These are phyloP conservation scores for Lipomyces chichibuensis DNA, from an alignment of 805 yeast genomes.

Conservation along the genomic window DNA sequence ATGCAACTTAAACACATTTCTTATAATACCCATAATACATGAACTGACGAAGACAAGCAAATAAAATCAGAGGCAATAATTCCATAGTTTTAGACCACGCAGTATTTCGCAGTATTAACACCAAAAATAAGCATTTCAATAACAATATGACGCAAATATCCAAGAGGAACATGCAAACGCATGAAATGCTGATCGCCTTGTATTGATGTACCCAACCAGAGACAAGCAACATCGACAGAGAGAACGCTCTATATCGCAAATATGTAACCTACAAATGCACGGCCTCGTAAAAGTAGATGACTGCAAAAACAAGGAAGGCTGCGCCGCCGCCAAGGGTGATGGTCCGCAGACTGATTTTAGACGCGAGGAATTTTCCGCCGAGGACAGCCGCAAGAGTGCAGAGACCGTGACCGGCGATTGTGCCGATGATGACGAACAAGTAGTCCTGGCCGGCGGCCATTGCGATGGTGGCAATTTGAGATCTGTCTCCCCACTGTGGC, in stretches of 20 bases:
- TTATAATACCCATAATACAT: too few species aligned
- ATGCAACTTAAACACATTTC: too few species aligned
- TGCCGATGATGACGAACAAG: slow-evolving; percentile 86
- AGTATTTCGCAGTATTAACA: too few species aligned
- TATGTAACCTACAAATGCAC: slow-evolving; percentile 5
- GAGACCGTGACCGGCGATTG: slow-evolving; percentile 81
- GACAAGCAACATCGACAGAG: background rate
- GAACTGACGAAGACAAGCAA: too few species aligned
- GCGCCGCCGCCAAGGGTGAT: slow-evolving; percentile 89
- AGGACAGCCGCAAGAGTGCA: slow-evolving; percentile 90
- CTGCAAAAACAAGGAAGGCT: slow-evolving; percentile 81
- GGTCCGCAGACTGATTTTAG: slow-evolving; percentile 85
- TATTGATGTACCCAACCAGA: background rate
- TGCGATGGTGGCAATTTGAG: slow-evolving; percentile 97
- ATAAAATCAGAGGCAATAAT: too few species aligned
- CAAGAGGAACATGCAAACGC: background rate
- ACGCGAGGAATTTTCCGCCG: slow-evolving; percentile 90
- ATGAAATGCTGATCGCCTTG: background rate
- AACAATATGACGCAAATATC: background rate
- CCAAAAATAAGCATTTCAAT: too few species aligned
- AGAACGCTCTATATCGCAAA: background rate
- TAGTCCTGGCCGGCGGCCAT: slow-evolving; percentile 97
- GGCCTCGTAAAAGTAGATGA: slow-evolving; percentile 78
- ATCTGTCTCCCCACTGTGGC: slow-evolving; percentile 87
- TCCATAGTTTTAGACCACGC: too few species aligned